phyloP scores from a whole-genome alignment of 148 eudicot genomes.

The Nepenthes gracilis region DNA sequence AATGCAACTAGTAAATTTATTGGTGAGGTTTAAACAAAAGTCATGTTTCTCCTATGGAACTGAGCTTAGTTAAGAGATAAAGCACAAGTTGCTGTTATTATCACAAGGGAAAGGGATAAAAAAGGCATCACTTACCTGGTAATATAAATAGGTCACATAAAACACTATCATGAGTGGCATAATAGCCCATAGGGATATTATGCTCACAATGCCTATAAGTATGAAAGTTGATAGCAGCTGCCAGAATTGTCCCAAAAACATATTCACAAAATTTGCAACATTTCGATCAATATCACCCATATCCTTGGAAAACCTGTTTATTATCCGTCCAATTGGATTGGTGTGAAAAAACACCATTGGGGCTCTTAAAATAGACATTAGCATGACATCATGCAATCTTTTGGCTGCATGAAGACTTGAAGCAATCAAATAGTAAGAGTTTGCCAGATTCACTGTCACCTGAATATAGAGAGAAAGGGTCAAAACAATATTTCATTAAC shows the following conservation, averaged over 20 bases:
- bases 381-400: conserved; percentile 51
- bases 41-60: too few relatives aligned
- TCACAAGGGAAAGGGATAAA: neutral
- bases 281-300: conserved; percentile 55
- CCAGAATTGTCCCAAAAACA: conserved; percentile 31
- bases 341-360: conserved; percentile 69
- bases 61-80: too few relatives aligned
- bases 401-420: conserved; percentile 59
- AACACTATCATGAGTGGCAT: conserved; percentile 58
- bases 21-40: too few relatives aligned
- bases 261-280: conserved; percentile 30
- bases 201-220: conserved; percentile 48
- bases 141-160: conserved; percentile 52
- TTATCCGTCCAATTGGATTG: conserved; percentile 55
- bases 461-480: conserved; percentile 11
- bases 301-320: conserved; percentile 54
- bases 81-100: too few relatives aligned
- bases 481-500: neutral
- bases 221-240: conserved; percentile 52
- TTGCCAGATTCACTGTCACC: conserved; percentile 51
- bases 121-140: conserved; percentile 29
- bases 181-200: conserved; percentile 53
- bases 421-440: conserved; percentile 56
- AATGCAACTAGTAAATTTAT: too few relatives aligned
- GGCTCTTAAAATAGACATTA: conserved; percentile 47